phyloP scores from a whole-genome alignment of 2,329 filamentous ascomycete genomes.

The Hymenotorrendiella dingleyae region DNA sequence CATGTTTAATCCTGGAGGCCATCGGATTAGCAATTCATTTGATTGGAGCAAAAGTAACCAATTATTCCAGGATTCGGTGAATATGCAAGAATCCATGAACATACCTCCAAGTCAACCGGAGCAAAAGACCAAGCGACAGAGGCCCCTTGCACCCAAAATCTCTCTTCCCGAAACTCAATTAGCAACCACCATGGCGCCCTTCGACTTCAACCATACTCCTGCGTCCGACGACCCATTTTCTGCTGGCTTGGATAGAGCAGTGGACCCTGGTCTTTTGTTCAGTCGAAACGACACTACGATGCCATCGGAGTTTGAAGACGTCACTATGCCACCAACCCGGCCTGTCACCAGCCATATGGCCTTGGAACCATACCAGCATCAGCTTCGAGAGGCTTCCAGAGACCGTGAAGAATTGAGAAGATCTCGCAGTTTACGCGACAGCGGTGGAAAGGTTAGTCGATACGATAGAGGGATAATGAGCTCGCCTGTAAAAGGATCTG shows the following conservation, averaged over 20 bases:
- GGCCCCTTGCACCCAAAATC: conserved; percentile 41
- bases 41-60: conserved; percentile 53
- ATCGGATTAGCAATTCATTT: conserved; percentile 45
- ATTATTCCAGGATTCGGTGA: conserved; percentile 44
- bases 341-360: conserved; percentile 25
- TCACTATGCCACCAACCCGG: conserved; percentile 21
- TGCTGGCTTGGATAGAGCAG: conserved; percentile 42
- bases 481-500: conserved; percentile 28
- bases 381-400: conserved; percentile 26
- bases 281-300: conserved; percentile 33
- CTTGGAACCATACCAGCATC: conserved; percentile 29
- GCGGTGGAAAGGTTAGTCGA: conserved; percentile 14
- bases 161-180: conserved; percentile 15
- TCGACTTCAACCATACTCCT: conserved; percentile 35
- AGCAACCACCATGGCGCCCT: conserved; percentile 39
- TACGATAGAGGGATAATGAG: conserved; percentile 25
- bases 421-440: conserved; percentile 22
- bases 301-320: conserved; percentile 22
- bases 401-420: conserved; percentile 27
- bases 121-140: conserved; percentile 33
- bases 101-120: conserved; percentile 8
- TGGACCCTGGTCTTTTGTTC: conserved; percentile 55
- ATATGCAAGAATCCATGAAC: conserved; percentile 36
- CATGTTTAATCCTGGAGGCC: conserved; percentile 28
- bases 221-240: conserved; percentile 46